Base-by-base conservation (phyloP, 805 yeast species). In the Ogataea pini region DNA sequence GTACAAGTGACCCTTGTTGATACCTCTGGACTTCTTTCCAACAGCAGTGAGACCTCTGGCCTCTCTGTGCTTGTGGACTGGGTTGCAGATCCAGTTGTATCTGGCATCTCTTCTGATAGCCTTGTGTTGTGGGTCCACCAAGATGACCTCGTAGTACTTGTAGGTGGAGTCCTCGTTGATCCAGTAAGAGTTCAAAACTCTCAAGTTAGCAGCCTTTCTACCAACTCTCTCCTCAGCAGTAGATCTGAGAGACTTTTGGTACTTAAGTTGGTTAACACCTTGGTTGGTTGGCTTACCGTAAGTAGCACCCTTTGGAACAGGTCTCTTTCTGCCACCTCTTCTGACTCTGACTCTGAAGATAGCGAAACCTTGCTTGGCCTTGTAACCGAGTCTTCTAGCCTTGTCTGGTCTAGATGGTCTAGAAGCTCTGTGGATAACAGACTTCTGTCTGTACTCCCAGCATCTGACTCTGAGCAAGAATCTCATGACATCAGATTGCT, bases 271-370 rank as follows among this genome's bases (percentile, higher is more conserved):
- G 83, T 83, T 84, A 66, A 94, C 94, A 89, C 99, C 99, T 82
- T 89, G 96, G 96, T 94, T 94, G 83, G 99, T 94, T 86, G 99
- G 99, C 88, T 94, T 94, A 89, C 99, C 99, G 86, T 94, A 92
- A 75, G 98, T 94, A 72, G 97, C 98, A 89, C 99, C 99, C 94
- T 94, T 94, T 82, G 95, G 90, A 70, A 86, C 97, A 70, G 97
- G 97, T 82, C 96, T 89, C 97, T 94, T 94, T 88, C 99, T 91
- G 84, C 92, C 92, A 84, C 99, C 99, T 81, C 99, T 89, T 82
- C 98, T 89, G 71, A 94, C 98, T 80, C 99, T 89, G 78, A 92
- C 80, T 79, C 99, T 86, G 97, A 80, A 94, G 85, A 94, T 83
- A 64, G 88, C 97, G 76, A 89, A 94, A 69, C 99, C 99, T 84